Conservation (phyloP, 257 asterid genomes). For the Eustoma russellianum region DNA sequence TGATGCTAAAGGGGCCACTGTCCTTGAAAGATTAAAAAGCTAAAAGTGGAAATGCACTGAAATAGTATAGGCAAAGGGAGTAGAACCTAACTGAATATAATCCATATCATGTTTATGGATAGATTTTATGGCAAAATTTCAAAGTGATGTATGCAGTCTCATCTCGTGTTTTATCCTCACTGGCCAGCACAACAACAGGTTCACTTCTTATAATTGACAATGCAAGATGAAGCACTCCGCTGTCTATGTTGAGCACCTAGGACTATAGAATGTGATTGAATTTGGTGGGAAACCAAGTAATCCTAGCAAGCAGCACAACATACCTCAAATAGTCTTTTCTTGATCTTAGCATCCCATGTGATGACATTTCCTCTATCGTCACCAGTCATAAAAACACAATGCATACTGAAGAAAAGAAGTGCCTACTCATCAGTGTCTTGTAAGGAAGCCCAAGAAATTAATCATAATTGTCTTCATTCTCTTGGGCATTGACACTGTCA, state of each 20-base stretch:
- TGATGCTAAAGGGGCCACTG: background rate
- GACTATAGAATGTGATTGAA: background rate
- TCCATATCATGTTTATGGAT: background rate
- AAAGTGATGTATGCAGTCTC: no score
- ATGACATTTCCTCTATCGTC: constrained; percentile 67
- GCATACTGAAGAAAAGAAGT: constrained; percentile 31
- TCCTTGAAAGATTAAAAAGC: no score
- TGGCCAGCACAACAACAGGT: background rate
- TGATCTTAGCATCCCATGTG: constrained; percentile 65
- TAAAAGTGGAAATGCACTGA: no score
- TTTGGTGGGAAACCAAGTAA: background rate
- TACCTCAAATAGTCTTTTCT: constrained; percentile 66
- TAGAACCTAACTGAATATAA: background rate
- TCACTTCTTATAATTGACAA: background rate
- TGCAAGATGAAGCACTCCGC: background rate
- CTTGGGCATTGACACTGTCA: background rate
- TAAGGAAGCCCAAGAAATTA: background rate
- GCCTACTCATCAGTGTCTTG: constrained; percentile 2
- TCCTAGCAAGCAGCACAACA: background rate
- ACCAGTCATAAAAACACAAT: constrained; percentile 58
- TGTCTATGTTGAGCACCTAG: background rate
- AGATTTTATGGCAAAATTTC: background rate
- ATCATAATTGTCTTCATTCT: background rate
- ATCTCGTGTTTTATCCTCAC: background rate
- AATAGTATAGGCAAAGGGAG: no score